Conservation (phyloP, 805 yeast genomes). For the Ogataea wickerhamii region DNA sequence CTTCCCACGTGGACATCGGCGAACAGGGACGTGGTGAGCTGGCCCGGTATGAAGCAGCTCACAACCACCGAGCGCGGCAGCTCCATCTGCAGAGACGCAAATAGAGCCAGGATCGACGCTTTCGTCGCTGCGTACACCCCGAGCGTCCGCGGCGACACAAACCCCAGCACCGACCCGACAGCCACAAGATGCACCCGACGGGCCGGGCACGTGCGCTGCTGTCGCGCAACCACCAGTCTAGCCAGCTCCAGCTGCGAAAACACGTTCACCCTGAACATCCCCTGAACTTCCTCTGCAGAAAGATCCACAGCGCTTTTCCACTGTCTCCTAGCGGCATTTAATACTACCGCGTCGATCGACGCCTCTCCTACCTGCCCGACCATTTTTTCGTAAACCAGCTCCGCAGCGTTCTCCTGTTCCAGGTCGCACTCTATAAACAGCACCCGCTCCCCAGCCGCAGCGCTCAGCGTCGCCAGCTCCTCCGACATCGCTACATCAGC, state of each 20-base stretch:
- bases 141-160: slow-evolving; percentile 45
- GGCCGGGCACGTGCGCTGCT: slow-evolving; percentile 10
- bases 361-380: slow-evolving; percentile 10
- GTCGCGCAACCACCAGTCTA: slow-evolving; percentile 19
- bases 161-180: slow-evolving; percentile 46
- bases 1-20: slow-evolving; percentile 40
- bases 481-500: slow-evolving; percentile 7
- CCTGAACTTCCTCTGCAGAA: slow-evolving; percentile 21
- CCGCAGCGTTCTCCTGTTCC: slow-evolving; percentile 6
- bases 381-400: slow-evolving; percentile 27
- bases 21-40: slow-evolving; percentile 47
- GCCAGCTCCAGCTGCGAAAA: slow-evolving; percentile 42
- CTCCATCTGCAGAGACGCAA: slow-evolving; percentile 45
- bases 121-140: slow-evolving; percentile 49
- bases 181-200: slow-evolving; percentile 38
- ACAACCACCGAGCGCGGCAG: slow-evolving; percentile 30
- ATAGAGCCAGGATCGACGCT: slow-evolving; percentile 41
- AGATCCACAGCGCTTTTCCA: slow-evolving; percentile 29
- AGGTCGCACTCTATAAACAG: slow-evolving; percentile 28
- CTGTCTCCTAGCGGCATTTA: slow-evolving; percentile 50
- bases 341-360: slow-evolving; percentile 35
- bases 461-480: slow-evolving; percentile 7
- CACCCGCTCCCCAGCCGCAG: slow-evolving; percentile 16
- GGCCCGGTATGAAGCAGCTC: slow-evolving; percentile 48
- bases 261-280: slow-evolving; percentile 40